Evolutionary conservation across 2,329 filamentous ascomycete species (phyloP), one percentile per base, ranked within the genome.

Genomic region (Aureobasidium pullulans): DNA sequence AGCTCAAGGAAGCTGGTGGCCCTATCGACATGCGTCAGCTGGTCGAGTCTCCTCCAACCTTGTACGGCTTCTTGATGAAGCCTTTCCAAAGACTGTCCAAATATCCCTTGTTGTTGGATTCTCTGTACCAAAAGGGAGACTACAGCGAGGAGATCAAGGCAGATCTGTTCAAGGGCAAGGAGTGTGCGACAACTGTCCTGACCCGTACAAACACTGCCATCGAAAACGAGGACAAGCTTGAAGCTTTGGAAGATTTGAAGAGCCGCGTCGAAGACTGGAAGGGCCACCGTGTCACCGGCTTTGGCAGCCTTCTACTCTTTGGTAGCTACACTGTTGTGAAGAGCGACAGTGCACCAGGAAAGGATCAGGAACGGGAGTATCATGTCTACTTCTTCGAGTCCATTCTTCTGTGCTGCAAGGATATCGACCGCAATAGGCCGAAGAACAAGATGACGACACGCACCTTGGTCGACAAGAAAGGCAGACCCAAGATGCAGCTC

Each of bases 351-450:
- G 82, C 82, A 42, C 82, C 84, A 28, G 87, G 87, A 66, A 95
- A 86, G 69, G 93, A 96, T 62, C 86, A 90, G 66, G 92, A 96
- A 76, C 88, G 93, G 81, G 92, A 96, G 89, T 99, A 97, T 72
- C 93, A 96, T 73, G 95, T 99, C 62, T 99, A 96, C 74, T 85
- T 99, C 32, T 99, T 99, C 72, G 90, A 97, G 72, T 89, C 85
- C 70, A 99, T 99, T 60, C 79, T 99, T 44, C 82, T 99, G 34
- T 97, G 94, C 73, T 97, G 94, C 83, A 99, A 97, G 77, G 94
- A 97, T 70, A 82, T 94, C 57, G 88, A 91, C 59, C 84, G 89
- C 11, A 90, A 86, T 72, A 96, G 96, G 77, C 80, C 82, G 54
- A 88, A 88, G 70, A 84, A 85, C 62, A 83, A 84, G 66, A 75